Conservation (phyloP, 139 green algal species). For the Pycnococcus provasolii region DNA sequence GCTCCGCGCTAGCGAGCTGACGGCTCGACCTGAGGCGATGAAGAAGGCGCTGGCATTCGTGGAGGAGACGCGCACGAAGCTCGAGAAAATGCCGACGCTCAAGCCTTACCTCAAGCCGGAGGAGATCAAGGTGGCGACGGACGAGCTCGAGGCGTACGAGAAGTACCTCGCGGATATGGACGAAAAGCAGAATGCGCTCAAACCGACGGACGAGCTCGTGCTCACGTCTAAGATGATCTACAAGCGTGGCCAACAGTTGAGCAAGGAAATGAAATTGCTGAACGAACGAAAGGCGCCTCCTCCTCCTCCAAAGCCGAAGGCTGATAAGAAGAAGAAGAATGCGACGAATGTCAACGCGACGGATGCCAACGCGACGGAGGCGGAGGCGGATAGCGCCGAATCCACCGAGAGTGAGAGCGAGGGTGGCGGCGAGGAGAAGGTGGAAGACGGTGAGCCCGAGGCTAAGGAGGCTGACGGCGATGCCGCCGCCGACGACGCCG, state of each 20-base stretch:
- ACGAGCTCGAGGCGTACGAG: neutral
- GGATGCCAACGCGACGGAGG: neutral
- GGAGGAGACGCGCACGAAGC: slow-evolving; percentile 25
- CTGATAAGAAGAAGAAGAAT: slow-evolving; percentile 1
- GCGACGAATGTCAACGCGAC: slow-evolving; percentile 16
- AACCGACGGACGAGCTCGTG: too few relatives aligned
- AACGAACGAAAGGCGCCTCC: neutral
- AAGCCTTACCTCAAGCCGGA: slow-evolving; percentile 5
- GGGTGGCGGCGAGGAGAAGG: neutral
- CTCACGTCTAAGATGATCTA: too few relatives aligned
- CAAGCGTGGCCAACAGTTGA: too few relatives aligned
- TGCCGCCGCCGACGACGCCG: neutral
- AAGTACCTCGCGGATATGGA: neutral
- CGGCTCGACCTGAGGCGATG: slow-evolving; percentile 39
- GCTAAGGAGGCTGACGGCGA: neutral
- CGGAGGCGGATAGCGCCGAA: neutral
- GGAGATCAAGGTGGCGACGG: neutral
- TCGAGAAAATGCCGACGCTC: slow-evolving; percentile 20
- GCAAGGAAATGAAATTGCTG: too few relatives aligned
- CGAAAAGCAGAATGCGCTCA: too few relatives aligned
- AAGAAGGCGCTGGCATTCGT: slow-evolving; percentile 37
- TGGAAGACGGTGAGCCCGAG: neutral
- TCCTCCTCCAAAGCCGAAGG: slow-evolving; percentile 8
- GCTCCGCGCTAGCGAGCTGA: slow-evolving; percentile 35
- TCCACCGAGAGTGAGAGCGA: neutral